These are phyloP conservation scores for Penicillium subrubescens DNA, from an alignment of 495 filamentous ascomycete species.

Conservation along the genomic window DNA sequence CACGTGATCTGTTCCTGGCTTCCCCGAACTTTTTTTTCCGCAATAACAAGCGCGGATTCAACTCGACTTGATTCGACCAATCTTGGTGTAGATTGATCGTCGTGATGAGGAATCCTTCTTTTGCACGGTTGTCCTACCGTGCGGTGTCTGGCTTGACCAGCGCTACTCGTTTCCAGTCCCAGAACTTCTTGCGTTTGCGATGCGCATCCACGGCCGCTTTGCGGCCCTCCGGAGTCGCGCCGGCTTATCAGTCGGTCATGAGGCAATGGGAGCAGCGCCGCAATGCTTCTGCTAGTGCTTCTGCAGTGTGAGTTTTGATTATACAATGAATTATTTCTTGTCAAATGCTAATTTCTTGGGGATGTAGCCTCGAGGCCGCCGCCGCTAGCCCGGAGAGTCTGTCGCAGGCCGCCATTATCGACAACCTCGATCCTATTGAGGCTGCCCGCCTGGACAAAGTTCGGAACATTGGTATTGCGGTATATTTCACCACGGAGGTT, in stretches of 20 bases:
- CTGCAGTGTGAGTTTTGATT: constrained; percentile 43
- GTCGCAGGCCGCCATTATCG: constrained; percentile 69
- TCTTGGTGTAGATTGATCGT: constrained; percentile 32
- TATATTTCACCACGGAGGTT: constrained; percentile 40
- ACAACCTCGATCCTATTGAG: constrained; percentile 75
- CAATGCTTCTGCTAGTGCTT: constrained; percentile 45
- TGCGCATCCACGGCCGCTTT: constrained; percentile 46
- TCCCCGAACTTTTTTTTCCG: constrained; percentile 51
- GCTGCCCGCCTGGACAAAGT: constrained; percentile 73
- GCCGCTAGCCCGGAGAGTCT: constrained; percentile 59
- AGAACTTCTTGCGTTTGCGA: constrained; percentile 38
- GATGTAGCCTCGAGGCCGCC: constrained; percentile 59
- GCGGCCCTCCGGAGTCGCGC: constrained; percentile 42
- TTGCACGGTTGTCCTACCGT: constrained; percentile 47
- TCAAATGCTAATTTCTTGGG: constrained; percentile 11
- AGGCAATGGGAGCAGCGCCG: constrained; percentile 43
- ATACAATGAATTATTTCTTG: neutral
- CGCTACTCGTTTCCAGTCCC: constrained; percentile 43
- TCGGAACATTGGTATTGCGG: constrained; percentile 97
- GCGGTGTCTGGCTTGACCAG: constrained; percentile 48
- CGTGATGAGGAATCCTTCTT: constrained; percentile 50
- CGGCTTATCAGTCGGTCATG: constrained; percentile 44
- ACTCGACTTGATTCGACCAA: constrained; percentile 32
- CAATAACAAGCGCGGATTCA: constrained; percentile 30
- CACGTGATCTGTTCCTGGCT: constrained; percentile 51